Conservation (phyloP, 345 rosid genomes). For the Atalantia buxifolia region DNA sequence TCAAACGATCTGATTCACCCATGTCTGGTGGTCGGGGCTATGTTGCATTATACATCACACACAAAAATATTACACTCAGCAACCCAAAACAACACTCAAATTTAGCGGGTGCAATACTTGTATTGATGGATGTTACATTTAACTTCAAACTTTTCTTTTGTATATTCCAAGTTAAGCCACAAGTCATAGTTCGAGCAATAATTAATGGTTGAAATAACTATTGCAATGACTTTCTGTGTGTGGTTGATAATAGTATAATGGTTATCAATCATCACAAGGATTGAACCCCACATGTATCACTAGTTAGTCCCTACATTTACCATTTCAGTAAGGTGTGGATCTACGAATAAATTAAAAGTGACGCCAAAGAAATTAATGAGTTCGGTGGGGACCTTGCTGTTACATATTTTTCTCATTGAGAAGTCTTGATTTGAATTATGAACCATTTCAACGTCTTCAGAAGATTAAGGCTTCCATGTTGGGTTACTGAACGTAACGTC, state of each 20-base stretch:
- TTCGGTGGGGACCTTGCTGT: neutral
- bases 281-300: neutral
- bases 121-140: too few species aligned
- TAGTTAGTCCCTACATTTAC: neutral
- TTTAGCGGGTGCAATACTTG: too few species aligned
- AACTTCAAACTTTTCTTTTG: too few species aligned
- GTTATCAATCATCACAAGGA: neutral
- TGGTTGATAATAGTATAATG: neutral
- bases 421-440: neutral
- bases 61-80: too few species aligned
- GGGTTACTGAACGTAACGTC: neutral
- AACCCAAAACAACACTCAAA: too few species aligned
- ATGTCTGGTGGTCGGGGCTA: neutral
- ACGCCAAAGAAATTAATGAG: neutral
- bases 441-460: neutral
- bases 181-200: too few species aligned
- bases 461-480: neutral
- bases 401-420: neutral
- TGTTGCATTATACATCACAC: too few species aligned
- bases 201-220: too few species aligned
- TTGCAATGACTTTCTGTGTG: too few species aligned
- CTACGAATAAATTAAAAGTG: neutral
- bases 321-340: neutral
- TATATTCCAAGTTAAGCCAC: too few species aligned
- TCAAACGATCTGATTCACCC: neutral